These are phyloP conservation scores for Sclerotinia glacialis DNA, from an alignment of 2,329 filamentous ascomycete species.

Conservation along the genomic window DNA sequence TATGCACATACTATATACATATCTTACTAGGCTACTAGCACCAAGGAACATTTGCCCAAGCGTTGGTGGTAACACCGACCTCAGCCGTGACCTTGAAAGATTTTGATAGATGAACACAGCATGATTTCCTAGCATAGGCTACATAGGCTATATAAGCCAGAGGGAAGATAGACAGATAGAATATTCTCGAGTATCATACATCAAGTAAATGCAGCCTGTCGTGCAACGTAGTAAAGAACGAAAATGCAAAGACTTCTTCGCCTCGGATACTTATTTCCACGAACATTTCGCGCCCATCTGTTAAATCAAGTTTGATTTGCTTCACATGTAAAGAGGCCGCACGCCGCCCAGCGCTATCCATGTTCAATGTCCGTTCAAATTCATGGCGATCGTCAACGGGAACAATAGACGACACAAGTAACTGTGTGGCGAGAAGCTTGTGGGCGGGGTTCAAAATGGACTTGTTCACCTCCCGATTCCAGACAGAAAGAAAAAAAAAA, in stretches of 20 bases:
- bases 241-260: conserved; percentile 17
- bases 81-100: neutral
- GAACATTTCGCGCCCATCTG: conserved; percentile 10
- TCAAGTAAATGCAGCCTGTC: neutral
- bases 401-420: conserved; percentile 4
- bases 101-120: conserved; percentile 11
- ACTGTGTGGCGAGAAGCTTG: neutral
- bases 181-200: conserved; percentile 15
- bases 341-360: too few species aligned
- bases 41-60: neutral
- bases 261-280: neutral
- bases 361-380: neutral
- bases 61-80: neutral
- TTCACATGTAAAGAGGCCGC: neutral
- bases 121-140: neutral
- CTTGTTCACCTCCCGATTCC: neutral
- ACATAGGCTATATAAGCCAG: neutral
- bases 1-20: conserved; percentile 8
- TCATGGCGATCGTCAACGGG: neutral
- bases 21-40: neutral
- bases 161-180: neutral
- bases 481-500: neutral
- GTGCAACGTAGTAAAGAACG: conserved; percentile 16
- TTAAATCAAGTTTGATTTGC: conserved; percentile 7
- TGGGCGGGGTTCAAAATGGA: conserved; percentile 6